These are phyloP conservation scores for Chlorella variabilis DNA, from an alignment of 163 green algal genomes.

Conservation along the genomic window DNA sequence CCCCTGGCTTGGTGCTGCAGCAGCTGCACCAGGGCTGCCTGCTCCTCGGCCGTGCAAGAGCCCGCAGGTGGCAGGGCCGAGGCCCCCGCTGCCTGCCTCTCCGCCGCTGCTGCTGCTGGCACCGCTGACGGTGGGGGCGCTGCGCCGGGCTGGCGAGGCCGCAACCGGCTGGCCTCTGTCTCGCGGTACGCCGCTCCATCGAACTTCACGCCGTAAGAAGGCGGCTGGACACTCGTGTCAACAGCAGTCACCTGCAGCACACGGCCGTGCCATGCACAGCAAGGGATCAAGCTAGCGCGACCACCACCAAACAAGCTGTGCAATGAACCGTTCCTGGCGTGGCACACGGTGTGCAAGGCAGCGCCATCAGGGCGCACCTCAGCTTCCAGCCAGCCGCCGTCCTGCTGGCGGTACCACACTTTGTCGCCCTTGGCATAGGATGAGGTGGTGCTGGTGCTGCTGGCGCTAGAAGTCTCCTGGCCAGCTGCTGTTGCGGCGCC, in stretches of 20 bases:
- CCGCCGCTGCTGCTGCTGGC: background rate
- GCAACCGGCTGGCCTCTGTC: slow-evolving; percentile 37
- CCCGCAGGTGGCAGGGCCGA: slow-evolving; percentile 2
- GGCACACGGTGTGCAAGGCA: too few species aligned
- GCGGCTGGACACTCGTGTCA: slow-evolving; percentile 28
- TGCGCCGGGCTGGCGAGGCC: background rate
- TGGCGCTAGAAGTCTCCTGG: slow-evolving; percentile 3
- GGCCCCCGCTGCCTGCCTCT: background rate
- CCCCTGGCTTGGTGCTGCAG: slow-evolving; percentile 25
- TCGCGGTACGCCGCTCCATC: slow-evolving; percentile 9
- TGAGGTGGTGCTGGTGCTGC: slow-evolving; percentile 1
- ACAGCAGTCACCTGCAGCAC: slow-evolving; percentile 27
- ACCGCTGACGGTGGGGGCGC: background rate
- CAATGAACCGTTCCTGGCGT: too few species aligned
- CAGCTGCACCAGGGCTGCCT: slow-evolving; percentile 21
- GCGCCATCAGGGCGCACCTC: too few species aligned
- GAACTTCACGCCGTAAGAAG: slow-evolving; percentile 34
- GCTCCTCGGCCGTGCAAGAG: slow-evolving; percentile 7
- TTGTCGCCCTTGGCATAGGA: slow-evolving; percentile 16
- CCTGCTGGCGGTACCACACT: slow-evolving; percentile 38
- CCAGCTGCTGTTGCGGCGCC: background rate
- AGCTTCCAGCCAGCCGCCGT: slow-evolving; percentile 35
- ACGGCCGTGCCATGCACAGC: too few species aligned
- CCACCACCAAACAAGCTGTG: background rate
- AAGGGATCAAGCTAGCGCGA: background rate